Evolutionary conservation across 441 rosid species (phyloP), one percentile per base, ranked within the genome.

Genomic region (Dalechampia spathulata): DNA sequence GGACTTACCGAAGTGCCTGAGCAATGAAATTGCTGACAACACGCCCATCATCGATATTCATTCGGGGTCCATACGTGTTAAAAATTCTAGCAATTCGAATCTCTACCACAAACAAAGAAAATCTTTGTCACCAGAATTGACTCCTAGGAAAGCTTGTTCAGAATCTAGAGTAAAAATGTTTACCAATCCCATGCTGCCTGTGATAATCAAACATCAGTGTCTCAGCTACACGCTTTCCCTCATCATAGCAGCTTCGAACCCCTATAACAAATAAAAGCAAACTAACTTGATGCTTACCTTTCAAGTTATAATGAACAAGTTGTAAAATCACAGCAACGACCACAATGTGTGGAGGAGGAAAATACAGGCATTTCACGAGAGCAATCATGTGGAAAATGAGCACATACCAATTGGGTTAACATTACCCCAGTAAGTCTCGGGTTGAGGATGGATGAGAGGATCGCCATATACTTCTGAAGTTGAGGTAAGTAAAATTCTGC

Each of bases 41-140:
- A 65, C 99, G 99, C 11, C 99, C 99, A 77, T 93, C 99, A 48
- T 93, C 97, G 22, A 87, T 93, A 62, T 93, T 93, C 99, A 93
- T 93, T 44, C 99, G 95, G 16, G 99, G 97, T 52, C 97, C 97
- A 50, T 88, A 91, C 8, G 98, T 91, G 75, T 91, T 91, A 64
- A 91, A 91, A 61, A 91, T 91, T 66, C 98, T 84, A 36, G 96
- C 98, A 50, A 91, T 78, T 17, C 96, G 86, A 16, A 88, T 91
- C 52, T 91, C 98, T 91, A 57, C 26, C 55, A 51, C 3, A 36
- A 5, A 4, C 6, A 32, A 55, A 62, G n/a, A 43, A 50, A n/a
- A n/a, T n/a, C 28, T 0, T n/a, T 15, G 42, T 30, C 48, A 41
- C 6, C 28, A 37, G 58, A 49, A 16, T 17, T 34, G 61, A 27